Base-by-base conservation (phyloP, 1,139 yeast genomes). In the Lipomyces yarrowii region DNA sequence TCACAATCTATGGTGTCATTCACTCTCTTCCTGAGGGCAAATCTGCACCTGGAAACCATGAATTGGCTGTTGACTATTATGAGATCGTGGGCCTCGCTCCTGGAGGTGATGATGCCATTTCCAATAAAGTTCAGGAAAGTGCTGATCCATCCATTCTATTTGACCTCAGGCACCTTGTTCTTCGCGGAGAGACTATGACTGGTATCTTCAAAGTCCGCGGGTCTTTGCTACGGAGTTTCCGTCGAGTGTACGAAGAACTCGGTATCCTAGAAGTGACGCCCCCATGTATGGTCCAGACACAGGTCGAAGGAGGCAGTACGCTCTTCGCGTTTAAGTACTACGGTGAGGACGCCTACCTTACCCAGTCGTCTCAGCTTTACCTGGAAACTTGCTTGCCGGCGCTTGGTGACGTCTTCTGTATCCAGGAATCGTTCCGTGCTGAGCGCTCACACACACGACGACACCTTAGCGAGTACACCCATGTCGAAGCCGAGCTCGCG, bases 221-320 rank as follows among this genome's bases (percentile, higher is more conserved):
- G 56, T 81, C 87, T 52, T 83, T 92, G 67, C 82, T 94, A 75
- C 81, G 82, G 62, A 82, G 96, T 48, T 81, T 96, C 74, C 87
- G 99, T 82, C 84, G 86, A 72, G 89, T 90, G 68, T 93, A 84
- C 76, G 82, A 79, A 46, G 96, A 91, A 74, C 93, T 90, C 80
- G 86, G 87, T 55, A 77, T 92, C 66, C 81, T 87, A 58, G 99
- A 96, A 83, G 98, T 96, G 68, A 94, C 98, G 52, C 98, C 99
- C 60, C 99, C 99, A 75, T 93, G 98, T 81, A 93, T 96, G 98
- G 99, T 96, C 67, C 99, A 96, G 82, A 93, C 98, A 57, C 98
- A 94, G 82, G 99, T 96, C 68, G 99, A 96, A 82, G 99, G 99
- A 78, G 99, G 99, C 64, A 90, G 98, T 46, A 96, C 99, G 21